These are phyloP conservation scores for Immersiella caudata DNA, from an alignment of 495 filamentous ascomycete species.

Conservation along the genomic window DNA sequence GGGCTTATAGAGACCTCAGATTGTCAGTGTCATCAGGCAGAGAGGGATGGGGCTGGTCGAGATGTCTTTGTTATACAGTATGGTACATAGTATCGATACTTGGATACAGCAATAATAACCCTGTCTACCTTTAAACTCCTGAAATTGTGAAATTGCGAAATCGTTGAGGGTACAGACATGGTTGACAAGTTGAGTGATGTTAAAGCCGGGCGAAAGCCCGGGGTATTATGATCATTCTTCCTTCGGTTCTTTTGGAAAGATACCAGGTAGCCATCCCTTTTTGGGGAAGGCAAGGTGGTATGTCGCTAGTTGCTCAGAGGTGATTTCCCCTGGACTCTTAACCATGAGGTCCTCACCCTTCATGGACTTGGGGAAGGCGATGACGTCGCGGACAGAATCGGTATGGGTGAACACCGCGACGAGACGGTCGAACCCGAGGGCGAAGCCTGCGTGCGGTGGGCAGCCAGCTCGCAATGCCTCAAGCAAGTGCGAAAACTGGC, in stretches of 20 bases:
- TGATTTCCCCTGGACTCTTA: constrained; percentile 68
- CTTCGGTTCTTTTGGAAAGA: background rate
- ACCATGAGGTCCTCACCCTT: constrained; percentile 85
- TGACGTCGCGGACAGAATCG: constrained; percentile 83
- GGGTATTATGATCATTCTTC: background rate
- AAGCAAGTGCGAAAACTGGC: constrained; percentile 81
- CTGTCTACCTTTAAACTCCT: background rate
- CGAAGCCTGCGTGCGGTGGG: constrained; percentile 95
- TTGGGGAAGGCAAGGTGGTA: constrained; percentile 62
- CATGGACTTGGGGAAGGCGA: constrained; percentile 92
- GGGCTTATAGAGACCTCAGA: constrained; percentile 6
- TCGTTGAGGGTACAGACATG: too few relatives aligned
- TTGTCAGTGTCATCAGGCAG: constrained; percentile 2
- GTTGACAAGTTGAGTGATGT: too few relatives aligned
- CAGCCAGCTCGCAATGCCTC: constrained; percentile 82
- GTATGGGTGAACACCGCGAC: constrained; percentile 78
- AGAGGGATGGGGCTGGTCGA: background rate
- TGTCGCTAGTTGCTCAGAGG: constrained; percentile 61
- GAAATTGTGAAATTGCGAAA: background rate
- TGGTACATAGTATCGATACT: constrained; percentile 16
- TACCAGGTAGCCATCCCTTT: constrained; percentile 4
- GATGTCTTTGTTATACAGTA: constrained; percentile 13
- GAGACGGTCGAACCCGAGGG: constrained; percentile 88
- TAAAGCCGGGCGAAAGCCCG: too few relatives aligned
- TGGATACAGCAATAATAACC: background rate